Evolutionary conservation across 306 rosid genomes (phyloP), one percentile per base, ranked within the genome.

Genomic region (Notholithocarpus densiflorus): DNA sequence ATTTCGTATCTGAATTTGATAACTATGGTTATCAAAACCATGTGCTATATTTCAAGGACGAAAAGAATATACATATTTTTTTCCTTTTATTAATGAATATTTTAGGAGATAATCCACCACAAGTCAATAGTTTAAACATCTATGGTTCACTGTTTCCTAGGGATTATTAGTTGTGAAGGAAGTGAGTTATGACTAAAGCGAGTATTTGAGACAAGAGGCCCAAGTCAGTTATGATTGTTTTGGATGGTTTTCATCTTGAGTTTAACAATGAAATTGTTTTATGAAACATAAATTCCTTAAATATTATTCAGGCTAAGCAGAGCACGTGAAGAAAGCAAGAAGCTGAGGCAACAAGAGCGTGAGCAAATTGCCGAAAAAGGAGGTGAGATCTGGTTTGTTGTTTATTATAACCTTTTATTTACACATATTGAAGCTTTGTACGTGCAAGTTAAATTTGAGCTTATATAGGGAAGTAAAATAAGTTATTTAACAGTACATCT

Each of bases 311-410:
- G 97, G 99, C 99, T 72, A 98, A 95, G 88, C 96, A 92, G 94
- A 86, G 99, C 97, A 77, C 96, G 93, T 32, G 99, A 95, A 81
- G 99, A 91, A 87, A 95, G 99, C 82, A 96, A 95, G 82, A 91
- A 86, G 87, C 88, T 95, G 18, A 88, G 96, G 91, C 87, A 80
- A 80, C 96, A 91, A 82, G 94, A 93, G 85, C 97, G 96, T 27
- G 98, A 95, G 82, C 92, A 85, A 81, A 84, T 93, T 82, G 96
- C 96, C 2, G 93, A 86, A 91, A 91, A 79, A 87, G 96, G 74
- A 90, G 91, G 81, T 91, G 98, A 86, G 99, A 93, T 78, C 84
- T 95, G 97, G 99, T 95, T 61, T 68, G 89, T 66, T 79, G 19
- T 78, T 71, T 45, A 37, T 73, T 23, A n/a, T 81, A 65, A 53